Conservation (phyloP, 2,329 filamentous ascomycete genomes). For the Colletotrichum cuscutae region DNA sequence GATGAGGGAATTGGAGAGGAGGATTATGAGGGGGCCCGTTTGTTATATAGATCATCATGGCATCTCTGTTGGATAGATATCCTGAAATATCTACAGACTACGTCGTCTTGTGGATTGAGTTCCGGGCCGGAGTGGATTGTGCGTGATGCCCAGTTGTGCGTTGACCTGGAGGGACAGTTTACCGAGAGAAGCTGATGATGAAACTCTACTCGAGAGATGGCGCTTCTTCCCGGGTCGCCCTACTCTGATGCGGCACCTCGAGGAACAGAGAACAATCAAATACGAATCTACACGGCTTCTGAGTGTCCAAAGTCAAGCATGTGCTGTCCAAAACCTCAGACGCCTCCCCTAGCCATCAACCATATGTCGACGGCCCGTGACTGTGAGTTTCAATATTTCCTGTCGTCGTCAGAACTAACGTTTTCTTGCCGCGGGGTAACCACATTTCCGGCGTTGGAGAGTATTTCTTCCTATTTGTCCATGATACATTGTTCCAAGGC, state of each 20-base stretch:
- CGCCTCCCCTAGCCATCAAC: not conserved
- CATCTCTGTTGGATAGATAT: not conserved
- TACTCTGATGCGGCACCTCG: not conserved
- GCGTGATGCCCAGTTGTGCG: not conserved
- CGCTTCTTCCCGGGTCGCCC: not conserved
- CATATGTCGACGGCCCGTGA: not conserved
- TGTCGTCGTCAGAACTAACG: not conserved
- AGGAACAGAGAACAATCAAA: not conserved
- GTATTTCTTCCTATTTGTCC: not conserved
- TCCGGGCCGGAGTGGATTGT: not conserved
- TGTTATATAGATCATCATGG: not conserved
- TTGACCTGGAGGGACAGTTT: not conserved
- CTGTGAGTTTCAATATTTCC: not conserved
- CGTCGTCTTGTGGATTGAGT: not conserved
- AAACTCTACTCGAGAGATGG: not conserved
- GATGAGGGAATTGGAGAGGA: not conserved
- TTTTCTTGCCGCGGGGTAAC: not conserved
- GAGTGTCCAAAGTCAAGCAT: not conserved
- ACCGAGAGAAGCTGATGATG: not conserved
- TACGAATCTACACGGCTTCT: not conserved
- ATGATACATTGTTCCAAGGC: not conserved
- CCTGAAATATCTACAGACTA: not conserved
- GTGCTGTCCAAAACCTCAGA: not conserved
- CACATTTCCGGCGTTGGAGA: not conserved
- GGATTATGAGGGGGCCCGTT: not conserved